Base-by-base conservation (phyloP, 805 yeast genomes). In the Naumovozyma dairenensis region DNA sequence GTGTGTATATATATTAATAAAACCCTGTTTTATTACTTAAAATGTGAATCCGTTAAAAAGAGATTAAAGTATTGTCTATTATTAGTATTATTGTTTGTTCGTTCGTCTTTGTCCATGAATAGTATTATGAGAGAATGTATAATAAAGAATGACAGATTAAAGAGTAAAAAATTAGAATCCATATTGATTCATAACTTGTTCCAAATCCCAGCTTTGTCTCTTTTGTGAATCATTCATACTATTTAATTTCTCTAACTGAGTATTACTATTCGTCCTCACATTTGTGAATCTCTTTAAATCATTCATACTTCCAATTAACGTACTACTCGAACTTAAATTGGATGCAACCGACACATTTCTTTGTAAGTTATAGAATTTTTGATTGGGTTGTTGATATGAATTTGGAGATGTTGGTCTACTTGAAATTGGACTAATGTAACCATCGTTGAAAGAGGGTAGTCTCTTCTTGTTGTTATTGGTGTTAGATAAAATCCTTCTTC, bases 321-420 rank as follows among this genome's bases (percentile, higher is more conserved):
- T 50, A 44, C 37, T 40, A 7, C 29, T 28, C 8, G 40, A 33
- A 42, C 46, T 42, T 24, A 40, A 16, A 28, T 42, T 36, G 8
- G 44, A 39, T 24, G 30, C 28, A 16, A 39, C 27, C 2, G 46
- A 42, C 6, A 40, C 30, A 34, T 46, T 50, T 29, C 55, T 46
- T 32, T 49, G 44, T 29, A 51, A 46, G 28, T 44, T 44, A 31
- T 48, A 42, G 44, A 46, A 32, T 42, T 44, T 20, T 35, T 37
- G 15, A 22, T 13, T 18, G 15, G 28, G 12, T 8, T 6, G 8
- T 6, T 24, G 8, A 24, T 24, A 7, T 7, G 7, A 20, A 24
- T 24, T 24, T 12, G 35, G 35, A 4, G 31, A 17, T 5, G 28
- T 31, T 13, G 29, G 19, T 15, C 29, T 26, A 14, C 8, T 16